A percentile compares a stretch with the other conserved stretches of the same genome.
These are phyloP conservation scores for Pseudocohnilembus persalinus DNA, from an alignment of 169 alveolate genomes.

Conservation along the genomic window DNA sequence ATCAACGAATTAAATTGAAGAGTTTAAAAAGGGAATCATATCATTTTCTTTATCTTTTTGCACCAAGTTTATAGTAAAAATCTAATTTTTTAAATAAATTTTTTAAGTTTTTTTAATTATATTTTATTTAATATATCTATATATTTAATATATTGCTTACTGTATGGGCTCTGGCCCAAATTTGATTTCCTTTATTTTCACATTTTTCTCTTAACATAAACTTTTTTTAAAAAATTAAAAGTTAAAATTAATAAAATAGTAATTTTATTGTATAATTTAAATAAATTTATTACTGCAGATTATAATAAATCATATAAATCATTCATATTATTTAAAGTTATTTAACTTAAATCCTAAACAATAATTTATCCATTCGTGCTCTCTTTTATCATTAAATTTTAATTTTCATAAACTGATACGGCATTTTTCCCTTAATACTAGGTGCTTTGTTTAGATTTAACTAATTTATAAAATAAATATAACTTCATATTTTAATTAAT, in stretches of 20 bases:
- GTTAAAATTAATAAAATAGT: neutral
- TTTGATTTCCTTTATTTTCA: constrained; percentile 10
- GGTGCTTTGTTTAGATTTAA: neutral
- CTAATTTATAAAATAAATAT: neutral
- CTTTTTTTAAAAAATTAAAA: neutral
- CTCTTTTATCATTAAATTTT: constrained; percentile 35
- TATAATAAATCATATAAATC: constrained; percentile 30
- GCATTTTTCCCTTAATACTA: constrained; percentile 10
- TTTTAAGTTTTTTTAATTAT: too few species aligned
- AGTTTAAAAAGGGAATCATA: constrained; percentile 32
- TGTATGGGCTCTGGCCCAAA: constrained; percentile 33
- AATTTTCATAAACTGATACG: constrained; percentile 24
- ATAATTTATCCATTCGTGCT: constrained; percentile 32
- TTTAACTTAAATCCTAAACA: constrained; percentile 19
- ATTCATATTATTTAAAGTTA: constrained; percentile 2
- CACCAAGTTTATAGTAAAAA: constrained; percentile 35
- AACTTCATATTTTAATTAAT: neutral
- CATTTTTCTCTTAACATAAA: constrained; percentile 16
- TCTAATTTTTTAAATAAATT: neutral
- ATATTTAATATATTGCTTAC: neutral
- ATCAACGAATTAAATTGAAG: constrained; percentile 39
- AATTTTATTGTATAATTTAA: neutral
- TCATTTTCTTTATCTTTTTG: constrained; percentile 49
- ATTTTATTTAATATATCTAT: neutral
- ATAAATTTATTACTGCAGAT: constrained; percentile 11